A percentile compares a stretch with the other conserved stretches of the same genome.
Evolutionary conservation across 257 asterid genomes (phyloP).

Genomic region (Nicotiana paniculata): DNA sequence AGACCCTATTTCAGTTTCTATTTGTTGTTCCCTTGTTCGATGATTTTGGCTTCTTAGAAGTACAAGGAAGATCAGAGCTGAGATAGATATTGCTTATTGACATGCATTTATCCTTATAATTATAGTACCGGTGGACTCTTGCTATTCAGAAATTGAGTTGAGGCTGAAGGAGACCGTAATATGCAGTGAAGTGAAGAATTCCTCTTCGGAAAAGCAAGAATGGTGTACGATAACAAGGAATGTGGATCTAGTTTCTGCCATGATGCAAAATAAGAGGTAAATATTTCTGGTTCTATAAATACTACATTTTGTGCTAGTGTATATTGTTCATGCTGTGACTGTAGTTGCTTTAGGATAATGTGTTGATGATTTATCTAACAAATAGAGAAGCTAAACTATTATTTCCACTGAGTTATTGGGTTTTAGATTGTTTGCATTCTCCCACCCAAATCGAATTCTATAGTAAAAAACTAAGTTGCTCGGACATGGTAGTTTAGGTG

Average conservation of each 20-base stretch:
- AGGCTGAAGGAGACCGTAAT: slow-evolving; percentile 40
- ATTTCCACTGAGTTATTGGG: not conserved
- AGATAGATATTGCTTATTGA: slow-evolving; percentile 10
- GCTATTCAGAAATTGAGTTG: slow-evolving; percentile 61
- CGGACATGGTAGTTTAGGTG: too few species aligned
- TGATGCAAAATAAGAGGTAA: slow-evolving; percentile 61
- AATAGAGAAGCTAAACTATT: not conserved
- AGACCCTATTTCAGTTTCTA: not conserved
- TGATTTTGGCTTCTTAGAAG: not conserved
- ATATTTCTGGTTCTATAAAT: not conserved
- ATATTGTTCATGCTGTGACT: not conserved
- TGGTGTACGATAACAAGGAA: slow-evolving; percentile 90
- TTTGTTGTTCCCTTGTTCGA: not conserved
- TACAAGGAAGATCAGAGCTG: not conserved
- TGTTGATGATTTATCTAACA: not conserved
- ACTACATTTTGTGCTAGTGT: not conserved
- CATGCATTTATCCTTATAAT: slow-evolving; percentile 4
- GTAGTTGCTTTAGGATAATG: not conserved
- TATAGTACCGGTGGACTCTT: slow-evolving; percentile 61
- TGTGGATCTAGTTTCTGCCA: slow-evolving; percentile 60
- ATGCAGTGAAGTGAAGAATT: slow-evolving; percentile 42
- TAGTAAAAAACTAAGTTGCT: too few species aligned
- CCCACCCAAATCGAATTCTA: not conserved
- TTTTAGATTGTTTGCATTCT: not conserved
- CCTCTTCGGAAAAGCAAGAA: slow-evolving; percentile 43